Evolutionary conservation across 768 basidiomycete genomes (phyloP).

Genomic region (Boletus vinaceobasis): DNA sequence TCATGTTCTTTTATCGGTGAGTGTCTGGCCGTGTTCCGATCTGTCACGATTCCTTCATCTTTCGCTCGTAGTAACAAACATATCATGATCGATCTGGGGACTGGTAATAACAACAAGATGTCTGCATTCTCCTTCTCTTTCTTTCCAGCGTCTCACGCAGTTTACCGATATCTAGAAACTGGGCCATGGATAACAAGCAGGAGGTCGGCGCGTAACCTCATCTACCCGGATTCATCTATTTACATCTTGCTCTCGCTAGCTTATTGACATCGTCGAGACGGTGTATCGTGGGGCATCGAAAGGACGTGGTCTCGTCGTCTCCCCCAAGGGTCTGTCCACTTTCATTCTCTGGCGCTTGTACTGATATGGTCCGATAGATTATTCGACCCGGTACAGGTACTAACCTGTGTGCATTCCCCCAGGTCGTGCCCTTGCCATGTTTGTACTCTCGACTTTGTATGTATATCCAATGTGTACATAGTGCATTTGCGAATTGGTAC

Average conservation of each 20-base stretch:
- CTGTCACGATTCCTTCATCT: neutral
- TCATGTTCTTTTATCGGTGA: slow-evolving; percentile 98
- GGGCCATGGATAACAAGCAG: slow-evolving; percentile 99
- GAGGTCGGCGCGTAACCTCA: slow-evolving; percentile 52
- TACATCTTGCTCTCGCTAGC: slow-evolving; percentile 39
- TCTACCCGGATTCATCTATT: neutral
- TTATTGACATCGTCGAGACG: slow-evolving; percentile 97
- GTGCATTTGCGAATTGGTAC: no score
- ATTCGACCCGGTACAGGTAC: slow-evolving; percentile 80
- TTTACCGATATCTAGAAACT: slow-evolving; percentile 60
- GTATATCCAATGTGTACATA: no score
- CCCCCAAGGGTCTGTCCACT: slow-evolving; percentile 73
- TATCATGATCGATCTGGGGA: slow-evolving; percentile 99
- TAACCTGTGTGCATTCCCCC: slow-evolving; percentile 19
- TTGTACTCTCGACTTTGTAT: neutral
- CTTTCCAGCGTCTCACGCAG: neutral
- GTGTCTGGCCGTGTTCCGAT: slow-evolving; percentile 19
- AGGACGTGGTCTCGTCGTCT: slow-evolving; percentile 95
- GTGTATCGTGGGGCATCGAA: slow-evolving; percentile 98
- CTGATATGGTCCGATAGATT: slow-evolving; percentile 44
- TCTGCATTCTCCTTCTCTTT: slow-evolving; percentile 36
- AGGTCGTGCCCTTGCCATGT: neutral
- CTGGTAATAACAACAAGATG: slow-evolving; percentile 99
- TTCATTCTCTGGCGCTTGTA: no score
- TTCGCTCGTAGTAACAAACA: slow-evolving; percentile 76